Percentiles rank a stretch among this genome's conserved stretches.
Conservation (phyloP, 1,284 basidiomycete genomes). For the Serendipita sp. region DNA sequence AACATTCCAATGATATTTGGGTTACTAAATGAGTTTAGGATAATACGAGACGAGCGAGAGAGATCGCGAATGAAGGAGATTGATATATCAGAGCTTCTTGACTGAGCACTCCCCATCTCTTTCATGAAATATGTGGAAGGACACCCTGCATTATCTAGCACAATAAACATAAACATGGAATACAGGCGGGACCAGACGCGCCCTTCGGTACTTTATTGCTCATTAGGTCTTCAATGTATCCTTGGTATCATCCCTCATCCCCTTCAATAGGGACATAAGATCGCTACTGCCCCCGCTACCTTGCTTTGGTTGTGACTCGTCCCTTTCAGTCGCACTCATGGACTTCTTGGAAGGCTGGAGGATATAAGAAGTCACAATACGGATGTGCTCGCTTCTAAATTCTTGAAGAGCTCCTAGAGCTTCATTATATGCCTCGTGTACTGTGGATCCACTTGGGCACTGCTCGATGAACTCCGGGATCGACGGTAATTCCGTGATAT, state of each 20-base stretch:
- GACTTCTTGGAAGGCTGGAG: not conserved
- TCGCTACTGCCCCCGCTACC: not conserved
- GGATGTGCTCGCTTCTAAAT: not conserved
- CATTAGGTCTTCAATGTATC: not conserved
- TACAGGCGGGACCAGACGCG: too few relatives aligned
- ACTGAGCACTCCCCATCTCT: not conserved
- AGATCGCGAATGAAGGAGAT: not conserved
- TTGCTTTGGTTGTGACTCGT: not conserved
- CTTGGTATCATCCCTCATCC: slow-evolving; percentile 1
- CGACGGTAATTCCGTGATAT: not conserved
- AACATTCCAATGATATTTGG: not conserved
- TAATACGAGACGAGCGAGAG: slow-evolving; percentile 1
- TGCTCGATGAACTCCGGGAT: not conserved
- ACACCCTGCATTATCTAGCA: too few relatives aligned
- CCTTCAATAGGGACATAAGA: not conserved
- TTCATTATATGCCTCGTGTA: not conserved
- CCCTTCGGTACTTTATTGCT: too few relatives aligned
- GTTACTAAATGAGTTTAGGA: not conserved
- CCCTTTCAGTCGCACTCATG: not conserved
- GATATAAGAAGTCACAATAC: not conserved
- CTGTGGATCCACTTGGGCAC: not conserved
- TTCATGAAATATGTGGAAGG: not conserved
- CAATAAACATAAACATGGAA: too few relatives aligned
- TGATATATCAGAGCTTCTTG: slow-evolving; percentile 1
- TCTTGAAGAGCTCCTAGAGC: not conserved